Evolutionary conservation across 202 grass and related monocot species (phyloP), one percentile per base, ranked within the genome.

Genomic region (Panicum hallii): DNA sequence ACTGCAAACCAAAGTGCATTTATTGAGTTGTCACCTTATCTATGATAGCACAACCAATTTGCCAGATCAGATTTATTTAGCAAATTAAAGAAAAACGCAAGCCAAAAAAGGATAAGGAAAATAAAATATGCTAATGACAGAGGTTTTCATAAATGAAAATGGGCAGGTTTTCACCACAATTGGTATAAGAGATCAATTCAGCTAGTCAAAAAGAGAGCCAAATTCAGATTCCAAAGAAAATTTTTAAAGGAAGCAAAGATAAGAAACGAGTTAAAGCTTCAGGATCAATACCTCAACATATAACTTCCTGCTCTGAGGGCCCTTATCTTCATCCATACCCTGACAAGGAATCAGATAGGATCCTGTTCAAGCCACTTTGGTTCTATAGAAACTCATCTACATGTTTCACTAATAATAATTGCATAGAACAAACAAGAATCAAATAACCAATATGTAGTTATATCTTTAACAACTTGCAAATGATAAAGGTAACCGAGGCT

Each of bases 241-340:
- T n/a, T 58, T 73, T 45, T 53, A 73, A 38, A 58, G 46, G 4
- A 72, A 74, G 5, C 17, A 2, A 75, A 72, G 72, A 79, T 49
- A 15, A 63, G 11, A 60, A 57, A 22, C 7, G n/a, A 7, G 30
- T 11, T 54, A 53, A 77, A 66, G 38, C 17, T 70, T 73, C 38
- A 79, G 63, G 64, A 80, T 43, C 28, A 79, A 55, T 97, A 99
- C 97, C 97, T 99, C 92, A 45, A 97, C 86, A 79, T 99, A 99
- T 75, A 99, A 84, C 75, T 99, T 99, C 89, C 97, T 97, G 74
- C 92, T 94, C 84, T 94, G 97, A 81, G 97, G 97, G 48, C 97
- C 94, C 89, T 97, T 99, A 74, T 99, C 94, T 91, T 99, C 97
- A 85, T 99, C 97, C 97, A 99, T 97, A 72, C 90, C 92, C 97